Conservation (phyloP, 2,329 filamentous ascomycete genomes). For the Aspergillus tamarii region DNA sequence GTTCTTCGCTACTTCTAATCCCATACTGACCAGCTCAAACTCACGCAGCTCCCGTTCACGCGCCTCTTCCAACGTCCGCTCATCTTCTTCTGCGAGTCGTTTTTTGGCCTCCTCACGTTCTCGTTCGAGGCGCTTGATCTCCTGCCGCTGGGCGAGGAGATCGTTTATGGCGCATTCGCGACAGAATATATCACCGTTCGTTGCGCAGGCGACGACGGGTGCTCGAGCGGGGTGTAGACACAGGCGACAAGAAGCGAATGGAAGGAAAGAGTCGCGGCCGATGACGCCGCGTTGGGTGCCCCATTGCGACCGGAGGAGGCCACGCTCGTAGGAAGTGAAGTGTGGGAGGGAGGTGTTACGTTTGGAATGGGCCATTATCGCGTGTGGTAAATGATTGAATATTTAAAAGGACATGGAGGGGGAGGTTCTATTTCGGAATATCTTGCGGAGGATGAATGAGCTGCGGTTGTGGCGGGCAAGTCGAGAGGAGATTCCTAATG, state of each 20-base stretch:
- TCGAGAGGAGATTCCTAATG: neutral
- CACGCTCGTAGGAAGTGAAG: slow-evolving; percentile 90
- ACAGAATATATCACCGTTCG: slow-evolving; percentile 87
- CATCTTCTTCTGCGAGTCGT: slow-evolving; percentile 64
- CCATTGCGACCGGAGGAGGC: slow-evolving; percentile 80
- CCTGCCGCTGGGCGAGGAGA: slow-evolving; percentile 86
- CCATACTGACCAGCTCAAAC: slow-evolving; percentile 84
- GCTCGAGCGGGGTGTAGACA: slow-evolving; percentile 81
- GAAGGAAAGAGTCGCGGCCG: slow-evolving; percentile 85
- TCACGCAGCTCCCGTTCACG: slow-evolving; percentile 71
- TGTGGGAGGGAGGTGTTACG: slow-evolving; percentile 89
- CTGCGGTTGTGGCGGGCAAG: neutral
- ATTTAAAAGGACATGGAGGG: neutral
- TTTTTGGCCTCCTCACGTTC: slow-evolving; percentile 63
- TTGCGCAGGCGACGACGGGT: slow-evolving; percentile 81
- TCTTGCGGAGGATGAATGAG: neutral
- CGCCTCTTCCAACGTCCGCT: slow-evolving; percentile 69
- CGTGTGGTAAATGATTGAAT: slow-evolving; percentile 2
- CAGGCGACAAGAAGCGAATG: slow-evolving; percentile 84
- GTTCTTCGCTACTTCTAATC: slow-evolving; percentile 45
- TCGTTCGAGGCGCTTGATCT: slow-evolving; percentile 80
- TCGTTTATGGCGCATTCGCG: slow-evolving; percentile 91
- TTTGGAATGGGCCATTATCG: slow-evolving; percentile 60
- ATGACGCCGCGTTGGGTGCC: slow-evolving; percentile 80
- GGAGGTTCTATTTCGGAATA: neutral